Percentiles rank a stretch among this genome's conserved stretches.
These are phyloP conservation scores for Dioszegia hungarica DNA, from an alignment of 768 basidiomycete species.

Conservation along the genomic window DNA sequence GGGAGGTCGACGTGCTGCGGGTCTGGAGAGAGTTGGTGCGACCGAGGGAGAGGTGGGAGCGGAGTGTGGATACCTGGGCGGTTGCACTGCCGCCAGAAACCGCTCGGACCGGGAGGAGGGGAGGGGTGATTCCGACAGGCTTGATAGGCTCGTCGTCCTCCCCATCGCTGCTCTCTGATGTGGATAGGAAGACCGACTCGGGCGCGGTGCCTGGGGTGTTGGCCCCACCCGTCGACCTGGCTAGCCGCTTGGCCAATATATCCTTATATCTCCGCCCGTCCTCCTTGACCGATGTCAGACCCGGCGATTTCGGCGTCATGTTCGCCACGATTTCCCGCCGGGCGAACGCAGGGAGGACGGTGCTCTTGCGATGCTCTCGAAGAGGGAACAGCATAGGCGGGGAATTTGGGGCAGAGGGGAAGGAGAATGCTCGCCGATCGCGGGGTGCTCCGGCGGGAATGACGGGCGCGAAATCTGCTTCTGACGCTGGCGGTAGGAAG, in stretches of 20 bases:
- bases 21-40: constrained; percentile 2
- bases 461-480: constrained; percentile 12
- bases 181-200: constrained; percentile 41
- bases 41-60: constrained; percentile 5
- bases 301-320: constrained; percentile 5
- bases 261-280: neutral
- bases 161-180: constrained; percentile 37
- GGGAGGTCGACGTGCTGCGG: constrained; percentile 17
- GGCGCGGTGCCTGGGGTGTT: constrained; percentile 26
- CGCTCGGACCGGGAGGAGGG: neutral
- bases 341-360: constrained; percentile 23
- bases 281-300: constrained; percentile 3
- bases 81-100: neutral
- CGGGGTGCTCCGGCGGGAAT: neutral
- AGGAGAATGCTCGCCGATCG: constrained; percentile 40
- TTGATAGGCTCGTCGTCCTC: constrained; percentile 13
- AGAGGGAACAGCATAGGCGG: neutral
- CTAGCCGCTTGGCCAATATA: constrained; percentile 6
- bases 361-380: constrained; percentile 1
- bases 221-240: constrained; percentile 33
- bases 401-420: constrained; percentile 22
- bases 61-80: constrained; percentile 5
- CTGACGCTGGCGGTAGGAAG: constrained; percentile 9
- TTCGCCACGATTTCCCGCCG: constrained; percentile 12
- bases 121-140: neutral